A percentile compares a stretch with the other conserved stretches of the same genome.
Conservation (phyloP, 768 basidiomycete genomes). For the Trametes sanguinea region DNA sequence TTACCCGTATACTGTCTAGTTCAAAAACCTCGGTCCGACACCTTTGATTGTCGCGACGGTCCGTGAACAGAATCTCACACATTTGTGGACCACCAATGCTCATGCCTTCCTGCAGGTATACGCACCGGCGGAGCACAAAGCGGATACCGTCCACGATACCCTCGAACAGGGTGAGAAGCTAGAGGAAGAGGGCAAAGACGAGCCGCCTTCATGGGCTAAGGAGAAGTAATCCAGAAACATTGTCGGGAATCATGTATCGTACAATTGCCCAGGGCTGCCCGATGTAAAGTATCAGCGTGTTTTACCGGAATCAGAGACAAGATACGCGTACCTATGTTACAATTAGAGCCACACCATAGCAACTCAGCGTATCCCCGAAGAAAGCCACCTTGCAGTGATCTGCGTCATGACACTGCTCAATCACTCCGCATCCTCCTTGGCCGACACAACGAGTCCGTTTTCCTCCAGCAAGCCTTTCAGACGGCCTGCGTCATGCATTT, state of each 20-base stretch:
- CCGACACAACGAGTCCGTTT: constrained; percentile 44
- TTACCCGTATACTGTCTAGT: constrained; percentile 19
- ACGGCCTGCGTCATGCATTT: constrained; percentile 49
- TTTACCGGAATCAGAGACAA: no score
- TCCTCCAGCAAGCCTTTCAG: constrained; percentile 50
- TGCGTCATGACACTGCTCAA: no score
- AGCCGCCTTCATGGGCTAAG: constrained; percentile 31
- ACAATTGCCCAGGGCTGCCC: background rate
- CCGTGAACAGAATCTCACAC: background rate
- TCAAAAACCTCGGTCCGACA: constrained; percentile 31
- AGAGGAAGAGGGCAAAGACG: constrained; percentile 33
- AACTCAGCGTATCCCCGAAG: no score
- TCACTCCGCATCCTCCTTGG: background rate
- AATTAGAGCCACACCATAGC: background rate
- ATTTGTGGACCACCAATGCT: background rate
- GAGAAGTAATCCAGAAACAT: constrained; percentile 5
- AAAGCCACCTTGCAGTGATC: no score
- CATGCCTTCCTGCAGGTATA: constrained; percentile 24
- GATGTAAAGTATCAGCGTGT: no score
- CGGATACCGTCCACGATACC: constrained; percentile 30
- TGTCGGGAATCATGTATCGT: background rate
- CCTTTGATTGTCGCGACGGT: constrained; percentile 32
- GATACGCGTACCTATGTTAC: background rate
- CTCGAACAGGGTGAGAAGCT: constrained; percentile 32
- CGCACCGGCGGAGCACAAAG: constrained; percentile 34